A percentile compares a stretch with the other conserved stretches of the same genome.
Conservation (phyloP, 306 rosid species). For the Parietaria judaica region DNA sequence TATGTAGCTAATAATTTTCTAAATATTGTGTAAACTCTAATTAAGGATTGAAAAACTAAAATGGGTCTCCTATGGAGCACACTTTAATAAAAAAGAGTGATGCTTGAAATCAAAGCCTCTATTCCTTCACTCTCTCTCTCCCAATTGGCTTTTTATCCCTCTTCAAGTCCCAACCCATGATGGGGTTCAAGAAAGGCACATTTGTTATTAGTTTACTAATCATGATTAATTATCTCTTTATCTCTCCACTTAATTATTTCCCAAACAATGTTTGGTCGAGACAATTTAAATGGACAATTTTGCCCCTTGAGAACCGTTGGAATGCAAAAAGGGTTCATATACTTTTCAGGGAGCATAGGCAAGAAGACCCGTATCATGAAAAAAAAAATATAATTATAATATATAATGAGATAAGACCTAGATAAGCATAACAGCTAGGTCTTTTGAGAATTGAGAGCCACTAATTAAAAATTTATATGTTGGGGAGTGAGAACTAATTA, state of each 20-base stretch:
- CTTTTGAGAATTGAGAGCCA: conserved; percentile 2
- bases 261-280: conserved; percentile 6
- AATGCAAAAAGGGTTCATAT: not conserved
- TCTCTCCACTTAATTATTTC: not conserved
- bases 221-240: not conserved
- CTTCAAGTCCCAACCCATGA: conserved; percentile 27
- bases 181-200: conserved; percentile 24
- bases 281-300: conserved; percentile 13
- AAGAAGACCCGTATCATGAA: conserved; percentile 5
- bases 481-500: conserved; percentile 6
- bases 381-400: not conserved
- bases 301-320: conserved; percentile 28
- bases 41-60: conserved; percentile 2
- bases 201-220: conserved; percentile 20
- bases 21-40: conserved; percentile 8
- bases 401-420: not conserved
- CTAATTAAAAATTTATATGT: not conserved
- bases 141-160: conserved; percentile 24
- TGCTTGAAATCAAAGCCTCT: conserved; percentile 48
- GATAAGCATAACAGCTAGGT: conserved; percentile 13
- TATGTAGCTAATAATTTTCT: not conserved
- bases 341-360: conserved; percentile 2
- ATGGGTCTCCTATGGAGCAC: conserved; percentile 18
- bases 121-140: conserved; percentile 3
- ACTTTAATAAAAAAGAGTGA: conserved; percentile 26